phyloP scores from a whole-genome alignment of 2,329 filamentous ascomycete genomes.

The Penicillium sp. region DNA sequence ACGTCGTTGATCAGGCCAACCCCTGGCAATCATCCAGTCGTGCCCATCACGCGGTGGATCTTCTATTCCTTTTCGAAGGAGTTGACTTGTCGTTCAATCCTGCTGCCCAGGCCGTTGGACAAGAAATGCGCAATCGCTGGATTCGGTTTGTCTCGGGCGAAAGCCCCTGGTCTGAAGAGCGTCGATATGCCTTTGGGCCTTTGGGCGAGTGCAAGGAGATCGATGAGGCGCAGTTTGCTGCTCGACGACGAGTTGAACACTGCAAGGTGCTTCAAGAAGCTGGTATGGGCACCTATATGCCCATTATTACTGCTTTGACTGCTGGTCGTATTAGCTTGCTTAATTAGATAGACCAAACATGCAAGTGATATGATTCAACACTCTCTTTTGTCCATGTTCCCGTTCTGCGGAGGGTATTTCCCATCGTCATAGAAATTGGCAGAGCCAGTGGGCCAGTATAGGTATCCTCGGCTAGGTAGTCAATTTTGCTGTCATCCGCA shows the following conservation, averaged over 20 bases:
- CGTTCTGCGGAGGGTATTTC: too few species aligned
- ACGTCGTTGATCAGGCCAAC: slow-evolving; percentile 49
- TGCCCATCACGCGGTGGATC: slow-evolving; percentile 52
- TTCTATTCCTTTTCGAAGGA: slow-evolving; percentile 48
- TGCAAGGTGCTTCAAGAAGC: slow-evolving; percentile 34
- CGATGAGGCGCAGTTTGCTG: slow-evolving; percentile 33
- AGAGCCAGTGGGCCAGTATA: not conserved
- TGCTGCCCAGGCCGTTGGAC: slow-evolving; percentile 35
- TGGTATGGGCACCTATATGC: slow-evolving; percentile 32
- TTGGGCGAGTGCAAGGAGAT: slow-evolving; percentile 38
- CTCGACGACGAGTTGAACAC: slow-evolving; percentile 35
- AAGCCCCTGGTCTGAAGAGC: slow-evolving; percentile 38
- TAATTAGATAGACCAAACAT: slow-evolving; percentile 29
- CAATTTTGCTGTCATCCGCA: too few species aligned
- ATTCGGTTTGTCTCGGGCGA: slow-evolving; percentile 40
- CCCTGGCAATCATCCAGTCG: slow-evolving; percentile 51
- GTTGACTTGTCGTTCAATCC: slow-evolving; percentile 41
- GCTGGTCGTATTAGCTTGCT: slow-evolving; percentile 47
- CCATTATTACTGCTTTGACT: slow-evolving; percentile 35
- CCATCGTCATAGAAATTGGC: not conserved
- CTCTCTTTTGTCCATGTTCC: too few species aligned
- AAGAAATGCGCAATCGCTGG: slow-evolving; percentile 46
- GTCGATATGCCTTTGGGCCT: slow-evolving; percentile 45
- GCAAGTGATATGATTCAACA: not conserved
- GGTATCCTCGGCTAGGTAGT: not conserved